Percentiles rank a stretch among this genome's conserved stretches.
Evolutionary conservation across 2,329 filamentous ascomycete species (phyloP).

Genomic region (Ophiostoma sp.): DNA sequence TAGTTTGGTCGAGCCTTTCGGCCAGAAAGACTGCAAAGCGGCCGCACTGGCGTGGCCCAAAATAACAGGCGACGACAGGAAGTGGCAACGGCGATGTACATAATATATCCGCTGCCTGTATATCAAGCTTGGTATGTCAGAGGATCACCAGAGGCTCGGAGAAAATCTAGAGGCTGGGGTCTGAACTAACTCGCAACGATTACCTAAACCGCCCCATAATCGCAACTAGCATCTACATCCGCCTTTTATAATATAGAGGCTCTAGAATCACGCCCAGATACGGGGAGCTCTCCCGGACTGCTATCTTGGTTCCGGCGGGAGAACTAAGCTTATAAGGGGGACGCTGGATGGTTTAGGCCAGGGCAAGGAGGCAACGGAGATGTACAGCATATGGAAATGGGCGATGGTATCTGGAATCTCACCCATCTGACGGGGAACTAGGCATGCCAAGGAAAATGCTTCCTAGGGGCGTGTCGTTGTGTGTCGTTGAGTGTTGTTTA

Average conservation of each 20-base stretch:
- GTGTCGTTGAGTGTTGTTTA: not conserved
- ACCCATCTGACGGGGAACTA: not conserved
- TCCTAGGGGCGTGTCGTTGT: not conserved
- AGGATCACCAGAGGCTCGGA: no score
- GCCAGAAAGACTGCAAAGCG: not conserved
- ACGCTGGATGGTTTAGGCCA: no score
- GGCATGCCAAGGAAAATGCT: not conserved
- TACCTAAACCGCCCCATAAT: not conserved
- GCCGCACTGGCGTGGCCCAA: not conserved
- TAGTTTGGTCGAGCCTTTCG: not conserved
- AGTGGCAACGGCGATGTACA: not conserved
- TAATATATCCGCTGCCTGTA: not conserved
- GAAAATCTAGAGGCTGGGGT: not conserved
- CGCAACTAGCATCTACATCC: not conserved
- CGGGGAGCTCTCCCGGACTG: not conserved
- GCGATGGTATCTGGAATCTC: not conserved
- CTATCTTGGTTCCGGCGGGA: constrained; percentile 11
- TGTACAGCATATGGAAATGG: not conserved
- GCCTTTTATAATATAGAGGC: not conserved
- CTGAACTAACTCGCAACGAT: not conserved
- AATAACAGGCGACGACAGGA: not conserved
- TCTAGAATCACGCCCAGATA: not conserved
- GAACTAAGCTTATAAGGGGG: not conserved
- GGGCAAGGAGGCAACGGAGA: not conserved
- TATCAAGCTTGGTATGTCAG: not conserved